Percentiles rank a stretch among this genome's conserved stretches.
Conservation (phyloP, 495 filamentous ascomycete genomes). For the Tuber borchii region DNA sequence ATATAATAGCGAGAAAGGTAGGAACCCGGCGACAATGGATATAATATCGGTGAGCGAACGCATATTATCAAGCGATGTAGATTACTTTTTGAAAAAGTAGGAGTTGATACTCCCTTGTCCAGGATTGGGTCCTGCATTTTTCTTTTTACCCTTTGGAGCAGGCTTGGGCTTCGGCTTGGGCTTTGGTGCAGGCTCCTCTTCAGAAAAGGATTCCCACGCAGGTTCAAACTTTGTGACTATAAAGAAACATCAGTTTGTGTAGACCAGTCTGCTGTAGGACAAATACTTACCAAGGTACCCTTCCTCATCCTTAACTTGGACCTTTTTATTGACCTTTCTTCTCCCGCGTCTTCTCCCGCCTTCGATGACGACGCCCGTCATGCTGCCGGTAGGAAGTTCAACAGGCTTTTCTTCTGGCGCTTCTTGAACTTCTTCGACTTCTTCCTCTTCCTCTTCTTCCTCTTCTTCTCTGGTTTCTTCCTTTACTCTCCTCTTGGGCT, state of each 20-base stretch:
- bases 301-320: conserved; percentile 82
- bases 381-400: conserved; percentile 45
- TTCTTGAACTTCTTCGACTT: conserved; percentile 37
- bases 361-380: conserved; percentile 46
- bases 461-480: conserved; percentile 27
- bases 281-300: conserved; percentile 72
- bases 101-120: conserved; percentile 88
- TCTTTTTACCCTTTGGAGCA: conserved; percentile 57
- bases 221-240: conserved; percentile 85
- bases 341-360: conserved; percentile 70
- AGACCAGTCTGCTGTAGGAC: background rate
- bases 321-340: conserved; percentile 81
- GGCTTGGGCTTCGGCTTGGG: conserved; percentile 56
- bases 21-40: background rate
- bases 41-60: background rate
- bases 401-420: conserved; percentile 52
- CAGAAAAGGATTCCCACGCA: conserved; percentile 91
- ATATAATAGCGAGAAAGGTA: background rate
- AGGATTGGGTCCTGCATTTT: conserved; percentile 55
- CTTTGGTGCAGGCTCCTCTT: conserved; percentile 68
- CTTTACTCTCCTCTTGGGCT: conserved; percentile 44
- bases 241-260: conserved; percentile 19
- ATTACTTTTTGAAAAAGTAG: conserved; percentile 81
- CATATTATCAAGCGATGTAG: background rate
- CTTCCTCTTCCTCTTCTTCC: background rate